Base-by-base conservation (phyloP, 306 rosid genomes). In the Glycine soja region DNA sequence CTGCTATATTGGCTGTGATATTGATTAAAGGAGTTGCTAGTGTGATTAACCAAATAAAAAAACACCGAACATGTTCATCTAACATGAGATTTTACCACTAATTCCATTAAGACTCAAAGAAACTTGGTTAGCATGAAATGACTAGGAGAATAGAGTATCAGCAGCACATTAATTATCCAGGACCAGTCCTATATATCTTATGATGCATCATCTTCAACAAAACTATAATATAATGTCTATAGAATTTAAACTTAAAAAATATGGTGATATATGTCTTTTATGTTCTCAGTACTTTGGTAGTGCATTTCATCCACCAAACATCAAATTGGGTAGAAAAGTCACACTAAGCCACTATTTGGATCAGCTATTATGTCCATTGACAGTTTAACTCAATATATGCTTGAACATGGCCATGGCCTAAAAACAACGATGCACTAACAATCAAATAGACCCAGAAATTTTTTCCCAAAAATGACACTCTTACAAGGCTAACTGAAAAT, bases 401-500 rank as follows among this genome's bases (percentile, higher is more conserved):
- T 59, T 4, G 57, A 79, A 46, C 68, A 62, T 36, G 6, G 51
- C 16, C 71, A 61, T 45, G 30, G 70, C 56, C 10, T 51, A 54
- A 75, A 16, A 74, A 62, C 13, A 63, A 72, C 34, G 78, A 8
- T 45, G 66, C 73, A 40, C 65, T 16, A 65, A 10, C 40, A 15
- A 15, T 43, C 51, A 70, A 84, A 58, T 56, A 77, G 75, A 81
- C 53, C 76, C 68, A 68, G 24, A 32, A 82, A 48, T 13, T 4
- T 45, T 36, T 19, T 3, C 18, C 56, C 59, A 53, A 51, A 59
- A 63, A 10, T 6, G 61, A 65, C 66, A 45, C 34, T 75, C 70
- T 62, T 32, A 59, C 6, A 53, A 30, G 13, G 34, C 78, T 48
- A 48, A 79, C 57, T 45, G 68, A 61, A 38, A 50, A 52, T 50